Evolutionary conservation across 345 rosid genomes (phyloP), one percentile per base, ranked within the genome.

Genomic region (Brassica nigra): DNA sequence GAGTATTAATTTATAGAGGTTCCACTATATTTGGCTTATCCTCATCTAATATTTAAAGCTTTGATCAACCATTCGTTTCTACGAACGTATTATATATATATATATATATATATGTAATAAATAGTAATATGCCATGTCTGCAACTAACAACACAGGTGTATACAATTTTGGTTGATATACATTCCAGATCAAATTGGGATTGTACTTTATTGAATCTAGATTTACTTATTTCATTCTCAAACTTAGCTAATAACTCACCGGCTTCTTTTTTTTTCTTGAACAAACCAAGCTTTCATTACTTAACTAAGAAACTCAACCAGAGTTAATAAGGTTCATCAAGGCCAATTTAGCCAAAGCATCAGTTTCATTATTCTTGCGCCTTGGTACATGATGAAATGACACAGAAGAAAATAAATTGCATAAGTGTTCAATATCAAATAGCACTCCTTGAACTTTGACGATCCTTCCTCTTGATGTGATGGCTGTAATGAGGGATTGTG

Each of bases 211-310:
- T 29, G 34, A 61, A 61, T 28, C 65, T 61, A 28, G 34, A 62
- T 29, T 57, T 20, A 57, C 14, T 20, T 57, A 57, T 57, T 57
- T 57, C 4, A 20, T 57, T 4, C 62, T 57, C 30, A 57, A 57
- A 57, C 30, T 1, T 57, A 8, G 62, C 4, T 62, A 71, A 72
- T 27, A 59, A 59, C 59, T 73, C 58, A 54, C 76, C 10, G 16
- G 62, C 67, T 27, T 61, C 29, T 18, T 18, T 18, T 18, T 18
- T 18, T 18, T 18, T 18, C 18, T 18, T 18, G 18, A 18, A 18
- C 18, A 18, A 18, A 18, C 18, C 18, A 18, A 18, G 18, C 18
- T 18, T 18, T 18, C 18, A 18, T 18, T 18, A 18, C 18, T 18
- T 18, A 18, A 18, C 18, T 18, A 18, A 18, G 18, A 18, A 18